Percentiles rank a stretch among this genome's conserved stretches.
Evolutionary conservation across 495 filamentous ascomycete species (phyloP).

Genomic region (Penicillium alfredii): DNA sequence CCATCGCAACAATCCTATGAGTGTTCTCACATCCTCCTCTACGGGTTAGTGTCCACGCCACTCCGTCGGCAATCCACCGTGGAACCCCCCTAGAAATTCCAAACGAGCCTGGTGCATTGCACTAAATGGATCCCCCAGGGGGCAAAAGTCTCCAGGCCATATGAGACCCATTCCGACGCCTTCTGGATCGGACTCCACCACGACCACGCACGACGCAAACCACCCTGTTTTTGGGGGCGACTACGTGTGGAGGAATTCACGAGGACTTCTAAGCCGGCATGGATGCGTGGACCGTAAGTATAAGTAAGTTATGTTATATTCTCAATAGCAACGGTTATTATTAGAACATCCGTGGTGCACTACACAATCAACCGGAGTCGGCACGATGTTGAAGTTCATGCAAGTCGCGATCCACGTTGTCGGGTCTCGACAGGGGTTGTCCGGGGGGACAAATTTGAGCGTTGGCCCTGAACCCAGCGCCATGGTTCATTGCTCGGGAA

Average conservation of each 20-base stretch:
- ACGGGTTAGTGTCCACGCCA: not conserved
- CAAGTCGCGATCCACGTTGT: slow-evolving; percentile 28
- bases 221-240: too few relatives aligned
- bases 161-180: not conserved
- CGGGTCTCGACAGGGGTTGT: slow-evolving; percentile 23
- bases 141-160: not conserved
- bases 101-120: slow-evolving; percentile 5
- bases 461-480: slow-evolving; percentile 33
- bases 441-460: slow-evolving; percentile 6
- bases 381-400: too few relatives aligned
- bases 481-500: slow-evolving; percentile 40
- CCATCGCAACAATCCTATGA: slow-evolving; percentile 5
- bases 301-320: too few relatives aligned
- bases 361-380: too few relatives aligned
- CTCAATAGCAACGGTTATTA: too few relatives aligned
- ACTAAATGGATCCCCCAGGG: not conserved
- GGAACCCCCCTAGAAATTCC: slow-evolving; percentile 6
- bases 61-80: slow-evolving; percentile 6
- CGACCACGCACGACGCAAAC: not conserved
- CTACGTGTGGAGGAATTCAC: too few relatives aligned
- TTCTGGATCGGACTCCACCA: too few relatives aligned
- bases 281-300: too few relatives aligned
- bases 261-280: too few relatives aligned
- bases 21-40: slow-evolving; percentile 5
- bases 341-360: too few relatives aligned